Evolutionary conservation across 352 stramenopile species (phyloP).

Genomic region (Salisapilia sapeloensis): DNA sequence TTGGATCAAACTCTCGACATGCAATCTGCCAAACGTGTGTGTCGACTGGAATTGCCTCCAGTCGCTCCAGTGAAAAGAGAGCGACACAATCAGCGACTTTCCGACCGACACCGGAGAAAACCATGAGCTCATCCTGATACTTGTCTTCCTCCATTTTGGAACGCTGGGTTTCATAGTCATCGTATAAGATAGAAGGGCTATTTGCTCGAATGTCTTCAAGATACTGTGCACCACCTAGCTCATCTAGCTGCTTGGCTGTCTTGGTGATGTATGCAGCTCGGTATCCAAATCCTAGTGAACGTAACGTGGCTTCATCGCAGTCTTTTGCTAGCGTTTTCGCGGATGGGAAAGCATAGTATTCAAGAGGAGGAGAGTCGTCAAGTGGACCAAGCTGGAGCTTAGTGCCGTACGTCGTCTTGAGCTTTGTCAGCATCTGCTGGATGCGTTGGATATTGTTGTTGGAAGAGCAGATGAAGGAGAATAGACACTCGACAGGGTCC

Average conservation of each 20-base stretch:
- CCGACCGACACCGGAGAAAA: conserved; percentile 73
- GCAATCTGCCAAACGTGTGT: conserved; percentile 95
- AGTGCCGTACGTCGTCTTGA: conserved; percentile 80
- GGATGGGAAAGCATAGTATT: conserved; percentile 85
- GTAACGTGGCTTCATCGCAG: conserved; percentile 74
- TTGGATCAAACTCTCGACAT: conserved; percentile 57
- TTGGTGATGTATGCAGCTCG: conserved; percentile 79
- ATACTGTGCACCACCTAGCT: conserved; percentile 42
- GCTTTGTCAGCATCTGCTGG: conserved; percentile 83
- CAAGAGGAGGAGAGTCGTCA: neutral
- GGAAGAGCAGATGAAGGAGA: conserved; percentile 96
- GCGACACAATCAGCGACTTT: conserved; percentile 97
- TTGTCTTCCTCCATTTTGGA: conserved; percentile 4
- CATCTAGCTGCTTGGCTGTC: conserved; percentile 48
- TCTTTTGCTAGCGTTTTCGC: conserved; percentile 40
- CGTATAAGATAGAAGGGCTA: conserved; percentile 1
- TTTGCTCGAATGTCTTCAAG: conserved; percentile 27
- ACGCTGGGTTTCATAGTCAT: neutral
- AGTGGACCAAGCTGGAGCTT: conserved; percentile 35
- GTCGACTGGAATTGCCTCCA: conserved; percentile 91
- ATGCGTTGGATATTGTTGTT: conserved; percentile 99
- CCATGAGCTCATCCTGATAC: conserved; percentile 40
- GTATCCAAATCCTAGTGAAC: conserved; percentile 80
- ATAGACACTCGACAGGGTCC: conserved; percentile 91
- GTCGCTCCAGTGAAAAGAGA: conserved; percentile 90